phyloP scores from a whole-genome alignment of 495 filamentous ascomycete genomes.

The Penicillium bialowiezense region DNA sequence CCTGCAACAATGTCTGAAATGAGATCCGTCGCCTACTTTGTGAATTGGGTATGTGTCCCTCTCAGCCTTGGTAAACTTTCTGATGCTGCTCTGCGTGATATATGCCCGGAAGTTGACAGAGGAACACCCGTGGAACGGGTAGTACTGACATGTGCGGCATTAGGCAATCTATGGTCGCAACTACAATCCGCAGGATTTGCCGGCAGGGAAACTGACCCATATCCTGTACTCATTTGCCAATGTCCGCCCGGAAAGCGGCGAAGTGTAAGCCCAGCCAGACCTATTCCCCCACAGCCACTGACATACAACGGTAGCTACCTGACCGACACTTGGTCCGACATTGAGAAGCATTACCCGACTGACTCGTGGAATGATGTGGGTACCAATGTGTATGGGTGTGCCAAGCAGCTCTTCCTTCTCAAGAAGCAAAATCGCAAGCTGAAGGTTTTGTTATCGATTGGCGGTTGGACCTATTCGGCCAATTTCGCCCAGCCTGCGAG shows the following conservation, averaged over 20 bases:
- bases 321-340: constrained; percentile 83
- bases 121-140: too few species aligned
- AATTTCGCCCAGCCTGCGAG: constrained; percentile 72
- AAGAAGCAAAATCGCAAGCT: constrained; percentile 86
- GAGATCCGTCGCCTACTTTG: constrained; percentile 53
- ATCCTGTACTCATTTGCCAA: constrained; percentile 90
- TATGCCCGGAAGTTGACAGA: too few species aligned
- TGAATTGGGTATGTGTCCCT: constrained; percentile 50
- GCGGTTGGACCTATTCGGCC: constrained; percentile 91
- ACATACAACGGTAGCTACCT: constrained; percentile 48
- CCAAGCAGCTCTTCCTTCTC: constrained; percentile 90
- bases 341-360: constrained; percentile 73
- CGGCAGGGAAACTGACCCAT: constrained; percentile 85
- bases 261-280: constrained; percentile 55
- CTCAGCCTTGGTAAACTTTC: not conserved
- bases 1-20: constrained; percentile 31
- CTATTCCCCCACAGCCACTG: not conserved
- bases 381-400: constrained; percentile 55
- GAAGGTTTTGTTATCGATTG: constrained; percentile 89
- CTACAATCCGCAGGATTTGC: constrained; percentile 83
- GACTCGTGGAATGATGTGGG: constrained; percentile 48
- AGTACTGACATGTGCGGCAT: not conserved
- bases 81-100: not conserved
- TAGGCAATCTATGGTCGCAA: constrained; percentile 85
- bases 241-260: constrained; percentile 67